Base-by-base conservation (phyloP, 106 monocot species). In the Vanilla planifolia region DNA sequence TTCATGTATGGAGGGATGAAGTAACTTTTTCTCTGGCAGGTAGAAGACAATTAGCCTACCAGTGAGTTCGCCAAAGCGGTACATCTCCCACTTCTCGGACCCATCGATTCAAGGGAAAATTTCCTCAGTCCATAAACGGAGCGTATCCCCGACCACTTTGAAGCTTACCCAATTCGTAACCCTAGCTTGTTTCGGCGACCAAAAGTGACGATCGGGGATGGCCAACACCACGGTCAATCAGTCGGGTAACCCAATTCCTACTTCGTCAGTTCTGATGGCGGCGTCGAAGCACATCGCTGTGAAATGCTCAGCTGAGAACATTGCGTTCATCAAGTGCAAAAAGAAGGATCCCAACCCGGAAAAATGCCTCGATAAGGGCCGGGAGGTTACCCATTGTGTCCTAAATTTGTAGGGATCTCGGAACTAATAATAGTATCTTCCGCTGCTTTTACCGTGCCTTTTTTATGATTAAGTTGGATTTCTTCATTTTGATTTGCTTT, bases 281-380 rank as follows among this genome's bases (percentile, higher is more conserved):
- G 78, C 93, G 58, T 81, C 79, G 75, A 94, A 94, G 89, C 89
- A 94, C 80, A 80, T 94, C 35, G 68, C 82, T 3, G 48, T 59
- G 65, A 62, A 66, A 60, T 94, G 93, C 75, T 55, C 89, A 27
- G 23, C 82, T 29, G 93, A 94, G 77, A 94, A 94, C 64, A 55
- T 85, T 27, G 85, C 79, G 33, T 94, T 94, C 79, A 73, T 94
- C 80, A 77, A 68, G 37, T 94, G 93, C 79, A 94, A 94, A 73
- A 94, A 89, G 85, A 82, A 85, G 80, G 93, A 94, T 40, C 71
- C 81, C 15, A 89, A 94, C 52, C 93, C 93, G 5, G 85, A 94
- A 77, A 94, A 85, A 65, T 94, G 93, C 79, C 93, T 94, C 80
- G 82, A 89, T 22, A 89, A 80, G 70, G 93, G 89, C 53, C 82